Base-by-base conservation (phyloP, 2,329 filamentous ascomycete species). In the Penicillium vulpinum region DNA sequence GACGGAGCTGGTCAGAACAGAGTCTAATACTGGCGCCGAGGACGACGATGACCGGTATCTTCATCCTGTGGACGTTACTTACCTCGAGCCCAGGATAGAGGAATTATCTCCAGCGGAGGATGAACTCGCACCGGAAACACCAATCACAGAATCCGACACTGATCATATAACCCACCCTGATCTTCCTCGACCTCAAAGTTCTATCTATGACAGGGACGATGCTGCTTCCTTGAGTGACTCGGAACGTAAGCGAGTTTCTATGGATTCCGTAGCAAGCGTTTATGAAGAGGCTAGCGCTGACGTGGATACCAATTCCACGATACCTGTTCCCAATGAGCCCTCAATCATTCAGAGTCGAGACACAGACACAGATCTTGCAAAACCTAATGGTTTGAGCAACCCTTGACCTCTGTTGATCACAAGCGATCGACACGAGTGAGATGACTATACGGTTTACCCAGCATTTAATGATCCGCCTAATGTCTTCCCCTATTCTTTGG, bases 221-320 rank as follows among this genome's bases (percentile, higher is more conserved):
- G 47, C 50, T 18, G 45, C 47, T 24, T 61, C 57, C 21, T 29
- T 59, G n/a, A 46, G 51, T 26, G 55, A 56, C 16, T 43, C 51
- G 16, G 49, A 49, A 5, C 51, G 10, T 28, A 62, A 55, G 29
- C 58, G 63, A 41, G 15, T 29, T 38, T 67, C 64, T 36, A 38
- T 61, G 10, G 60, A 62, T 38, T 66, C 64, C 5, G 63, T 59
- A 15, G 28, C 51, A 22, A 66, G 63, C 36, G 50, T 67, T 21
- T 67, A 67, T 40, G 63, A 66, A 57, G 64, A 66, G 55, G 63
- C 63, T 16, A 61, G 28, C 51, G 55, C 55, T 8, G 57, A 57
- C 4, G 54, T 58, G 26, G 38, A 52, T n/a, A 13, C 24, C n/a
- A 51, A 39, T 21, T n/a, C 33, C 15, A 39, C 36, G 39, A 24